These are phyloP conservation scores for Suillus decipiens DNA, from an alignment of 768 basidiomycete species.

Conservation along the genomic window DNA sequence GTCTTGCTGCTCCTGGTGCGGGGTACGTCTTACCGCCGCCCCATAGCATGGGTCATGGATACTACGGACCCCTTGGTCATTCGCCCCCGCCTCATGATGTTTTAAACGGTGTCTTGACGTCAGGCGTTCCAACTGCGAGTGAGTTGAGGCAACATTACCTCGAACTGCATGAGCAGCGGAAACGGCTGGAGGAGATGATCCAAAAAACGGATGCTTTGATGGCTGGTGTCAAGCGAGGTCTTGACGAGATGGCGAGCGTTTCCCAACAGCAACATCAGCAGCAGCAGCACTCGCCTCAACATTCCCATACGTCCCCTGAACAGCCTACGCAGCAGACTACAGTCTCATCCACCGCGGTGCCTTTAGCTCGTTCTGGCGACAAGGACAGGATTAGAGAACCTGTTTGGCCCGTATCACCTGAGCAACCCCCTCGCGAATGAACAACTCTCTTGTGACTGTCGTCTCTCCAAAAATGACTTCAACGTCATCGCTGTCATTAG, in stretches of 20 bases:
- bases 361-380: slow-evolving; percentile 26
- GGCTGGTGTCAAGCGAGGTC: slow-evolving; percentile 66
- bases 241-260: slow-evolving; percentile 69
- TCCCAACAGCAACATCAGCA: slow-evolving; percentile 24
- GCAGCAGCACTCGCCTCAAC: slow-evolving; percentile 28
- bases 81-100: slow-evolving; percentile 36
- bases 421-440: slow-evolving; percentile 28
- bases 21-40: slow-evolving; percentile 46
- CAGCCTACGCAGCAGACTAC: slow-evolving; percentile 27
- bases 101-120: slow-evolving; percentile 29
- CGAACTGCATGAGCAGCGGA: slow-evolving; percentile 63
- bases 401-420: slow-evolving; percentile 33
- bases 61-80: slow-evolving; percentile 39
- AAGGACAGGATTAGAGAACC: slow-evolving; percentile 32
- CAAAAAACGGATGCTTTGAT: slow-evolving; percentile 75
- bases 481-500: slow-evolving; percentile 13
- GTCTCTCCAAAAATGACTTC: slow-evolving; percentile 3
- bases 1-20: slow-evolving; percentile 36
- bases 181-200: slow-evolving; percentile 71
- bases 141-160: slow-evolving; percentile 76
- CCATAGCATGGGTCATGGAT: slow-evolving; percentile 37
- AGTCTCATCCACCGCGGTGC: slow-evolving; percentile 18
- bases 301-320: slow-evolving; percentile 24
- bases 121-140: slow-evolving; percentile 43
- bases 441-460: background rate